Conservation (phyloP, 805 yeast species). For the Ogataea zsoltii region DNA sequence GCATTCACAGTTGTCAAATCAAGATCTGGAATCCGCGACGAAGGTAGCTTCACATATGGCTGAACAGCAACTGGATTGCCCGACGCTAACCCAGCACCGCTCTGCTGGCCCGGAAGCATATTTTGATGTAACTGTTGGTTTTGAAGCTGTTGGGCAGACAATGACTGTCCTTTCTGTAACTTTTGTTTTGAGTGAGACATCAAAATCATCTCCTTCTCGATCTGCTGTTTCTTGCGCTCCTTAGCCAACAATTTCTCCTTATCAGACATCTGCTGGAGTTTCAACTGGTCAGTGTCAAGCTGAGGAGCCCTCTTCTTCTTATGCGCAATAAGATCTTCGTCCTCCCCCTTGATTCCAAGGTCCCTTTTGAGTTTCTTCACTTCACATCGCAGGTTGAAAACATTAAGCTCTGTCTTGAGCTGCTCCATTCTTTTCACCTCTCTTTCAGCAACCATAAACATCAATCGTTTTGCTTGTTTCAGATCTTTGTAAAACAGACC, state of each 20-base stretch:
- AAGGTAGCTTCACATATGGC: slow-evolving; percentile 84
- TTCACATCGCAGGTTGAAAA: slow-evolving; percentile 72
- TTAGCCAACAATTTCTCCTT: slow-evolving; percentile 19
- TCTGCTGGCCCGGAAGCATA: slow-evolving; percentile 4
- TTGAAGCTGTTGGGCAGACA: slow-evolving; percentile 27
- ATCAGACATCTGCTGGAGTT: slow-evolving; percentile 18
- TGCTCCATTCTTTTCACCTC: slow-evolving; percentile 65
- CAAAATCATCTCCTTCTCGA: slow-evolving; percentile 23
- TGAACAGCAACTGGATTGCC: slow-evolving; percentile 48
- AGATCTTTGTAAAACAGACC: slow-evolving; percentile 73
- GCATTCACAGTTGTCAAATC: slow-evolving; percentile 81
- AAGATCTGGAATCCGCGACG: slow-evolving; percentile 91
- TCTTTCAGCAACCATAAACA: slow-evolving; percentile 71
- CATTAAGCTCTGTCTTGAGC: slow-evolving; percentile 59
- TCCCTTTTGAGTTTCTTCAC: slow-evolving; percentile 75
- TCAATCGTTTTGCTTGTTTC: slow-evolving; percentile 69
- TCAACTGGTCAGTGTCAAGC: slow-evolving; percentile 20
- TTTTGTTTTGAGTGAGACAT: slow-evolving; percentile 26
- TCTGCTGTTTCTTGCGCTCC: slow-evolving; percentile 22
- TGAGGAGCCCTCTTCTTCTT: slow-evolving; percentile 56
- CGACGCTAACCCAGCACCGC: slow-evolving; percentile 9
- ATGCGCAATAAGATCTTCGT: slow-evolving; percentile 76
- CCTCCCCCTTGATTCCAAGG: slow-evolving; percentile 78
- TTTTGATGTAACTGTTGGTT: slow-evolving; percentile 20
- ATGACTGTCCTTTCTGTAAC: slow-evolving; percentile 18